These are phyloP conservation scores for Falciphora oryzae DNA, from an alignment of 2,329 filamentous ascomycete genomes.

Conservation along the genomic window DNA sequence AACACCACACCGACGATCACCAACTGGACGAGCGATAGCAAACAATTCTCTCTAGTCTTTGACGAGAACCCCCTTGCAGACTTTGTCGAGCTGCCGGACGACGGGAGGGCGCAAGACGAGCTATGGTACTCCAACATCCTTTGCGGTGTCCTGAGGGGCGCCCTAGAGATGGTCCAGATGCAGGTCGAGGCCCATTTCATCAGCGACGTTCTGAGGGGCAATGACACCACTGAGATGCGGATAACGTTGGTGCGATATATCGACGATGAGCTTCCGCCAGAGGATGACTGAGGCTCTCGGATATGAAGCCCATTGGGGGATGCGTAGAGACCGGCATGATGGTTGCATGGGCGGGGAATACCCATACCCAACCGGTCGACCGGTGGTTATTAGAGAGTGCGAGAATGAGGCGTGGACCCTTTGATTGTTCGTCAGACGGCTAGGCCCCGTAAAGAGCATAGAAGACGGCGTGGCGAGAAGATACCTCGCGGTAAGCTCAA, in stretches of 20 bases:
- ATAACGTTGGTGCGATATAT: conserved; percentile 90
- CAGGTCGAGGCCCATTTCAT: conserved; percentile 96
- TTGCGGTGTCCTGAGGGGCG: conserved; percentile 84
- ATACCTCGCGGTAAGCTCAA: neutral
- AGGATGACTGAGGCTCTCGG: conserved; percentile 70
- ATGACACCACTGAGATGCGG: conserved; percentile 96
- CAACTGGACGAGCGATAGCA: conserved; percentile 94
- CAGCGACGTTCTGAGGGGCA: conserved; percentile 85
- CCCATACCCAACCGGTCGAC: no score
- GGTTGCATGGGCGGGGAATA: neutral
- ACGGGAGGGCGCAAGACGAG: conserved; percentile 91
- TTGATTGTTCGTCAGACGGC: neutral
- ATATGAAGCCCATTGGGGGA: neutral
- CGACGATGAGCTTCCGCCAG: conserved; percentile 93
- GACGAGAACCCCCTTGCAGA: conserved; percentile 96
- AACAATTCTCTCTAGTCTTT: conserved; percentile 92
- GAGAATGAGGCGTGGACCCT: no score
- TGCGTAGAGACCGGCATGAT: neutral
- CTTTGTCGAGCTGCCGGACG: conserved; percentile 95
- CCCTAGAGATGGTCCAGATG: conserved; percentile 99
- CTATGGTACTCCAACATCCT: conserved; percentile 98
- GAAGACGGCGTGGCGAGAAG: neutral
- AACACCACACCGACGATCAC: conserved; percentile 92
- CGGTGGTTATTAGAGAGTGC: neutral
- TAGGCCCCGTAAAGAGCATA: neutral